Evolutionary conservation across 164 flowering plant genomes (phyloP).

Genomic region (Umbilicus rupestris): DNA sequence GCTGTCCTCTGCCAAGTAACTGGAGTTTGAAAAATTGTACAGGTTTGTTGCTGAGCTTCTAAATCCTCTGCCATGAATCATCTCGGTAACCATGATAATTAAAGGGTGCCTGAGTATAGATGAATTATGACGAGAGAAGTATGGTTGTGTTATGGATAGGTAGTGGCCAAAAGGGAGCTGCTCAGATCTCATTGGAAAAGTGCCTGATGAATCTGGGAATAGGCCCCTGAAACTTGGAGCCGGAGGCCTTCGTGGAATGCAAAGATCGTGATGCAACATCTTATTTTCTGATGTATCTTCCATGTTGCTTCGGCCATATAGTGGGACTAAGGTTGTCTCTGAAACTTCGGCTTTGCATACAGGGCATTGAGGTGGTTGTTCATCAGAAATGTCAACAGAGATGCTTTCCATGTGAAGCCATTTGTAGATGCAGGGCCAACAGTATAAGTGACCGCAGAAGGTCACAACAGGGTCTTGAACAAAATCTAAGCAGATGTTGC

Average conservation of each 20-base stretch:
- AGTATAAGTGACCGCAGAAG: constrained; percentile 17
- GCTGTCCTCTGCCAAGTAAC: not conserved
- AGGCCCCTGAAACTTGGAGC: not conserved
- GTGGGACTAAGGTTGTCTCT: constrained; percentile 23
- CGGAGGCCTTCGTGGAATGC: not conserved
- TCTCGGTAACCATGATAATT: not conserved
- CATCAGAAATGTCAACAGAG: constrained; percentile 9
- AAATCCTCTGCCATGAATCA: constrained; percentile 2
- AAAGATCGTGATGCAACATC: not conserved
- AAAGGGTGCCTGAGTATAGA: not conserved
- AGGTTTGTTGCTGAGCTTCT: not conserved
- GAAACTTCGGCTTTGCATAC: constrained; percentile 20
- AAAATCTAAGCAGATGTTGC: constrained; percentile 20
- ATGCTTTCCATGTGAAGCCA: constrained; percentile 16
- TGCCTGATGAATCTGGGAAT: not conserved
- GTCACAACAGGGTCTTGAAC: constrained; percentile 20
- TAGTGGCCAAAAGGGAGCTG: too few relatives aligned
- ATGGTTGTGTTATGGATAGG: not conserved
- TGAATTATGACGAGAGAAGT: not conserved
- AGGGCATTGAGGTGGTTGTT: constrained; percentile 12
- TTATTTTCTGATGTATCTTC: not conserved
- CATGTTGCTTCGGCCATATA: constrained; percentile 22
- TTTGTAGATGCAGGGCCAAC: constrained; percentile 22
- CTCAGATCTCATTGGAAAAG: too few relatives aligned
- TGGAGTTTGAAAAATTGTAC: not conserved